Conservation (phyloP, 1,284 basidiomycete genomes). For the Laetiporus sulphureus region DNA sequence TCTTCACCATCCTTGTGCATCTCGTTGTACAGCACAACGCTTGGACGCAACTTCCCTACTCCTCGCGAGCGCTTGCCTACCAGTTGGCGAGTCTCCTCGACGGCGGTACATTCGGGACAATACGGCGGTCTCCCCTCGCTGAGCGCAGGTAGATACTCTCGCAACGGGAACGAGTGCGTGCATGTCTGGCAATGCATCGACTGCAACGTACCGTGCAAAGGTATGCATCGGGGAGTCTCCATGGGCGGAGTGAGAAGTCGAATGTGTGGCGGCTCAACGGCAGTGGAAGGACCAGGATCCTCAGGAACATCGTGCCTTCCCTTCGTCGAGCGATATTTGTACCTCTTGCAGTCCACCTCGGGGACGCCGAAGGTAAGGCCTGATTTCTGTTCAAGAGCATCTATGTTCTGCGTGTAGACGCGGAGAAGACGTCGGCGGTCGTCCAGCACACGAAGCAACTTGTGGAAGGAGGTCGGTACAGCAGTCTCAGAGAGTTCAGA, state of each 20-base stretch:
- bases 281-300: slow-evolving; percentile 5
- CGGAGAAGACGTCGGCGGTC: slow-evolving; percentile 73
- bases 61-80: slow-evolving; percentile 79
- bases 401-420: slow-evolving; percentile 95
- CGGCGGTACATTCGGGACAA: slow-evolving; percentile 74
- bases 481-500: slow-evolving; percentile 70
- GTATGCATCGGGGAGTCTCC: slow-evolving; percentile 75
- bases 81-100: slow-evolving; percentile 64
- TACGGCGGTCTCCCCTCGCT: slow-evolving; percentile 57
- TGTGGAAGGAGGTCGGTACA: slow-evolving; percentile 80
- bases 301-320: slow-evolving; percentile 11
- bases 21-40: slow-evolving; percentile 90
- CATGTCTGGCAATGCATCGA: slow-evolving; percentile 80
- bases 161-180: slow-evolving; percentile 62
- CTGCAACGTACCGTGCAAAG: slow-evolving; percentile 84
- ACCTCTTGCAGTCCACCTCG: slow-evolving; percentile 47
- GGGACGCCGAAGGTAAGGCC: slow-evolving; percentile 79
- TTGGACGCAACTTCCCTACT: slow-evolving; percentile 78
- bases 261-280: slow-evolving; percentile 5
- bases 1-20: slow-evolving; percentile 83
- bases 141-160: slow-evolving; percentile 51
- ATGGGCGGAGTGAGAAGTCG: slow-evolving; percentile 33
- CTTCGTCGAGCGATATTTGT: slow-evolving; percentile 35
- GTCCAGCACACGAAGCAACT: slow-evolving; percentile 70
- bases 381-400: slow-evolving; percentile 81